Evolutionary conservation across 257 asterid genomes (phyloP).

Genomic region (Plantago ovata): DNA sequence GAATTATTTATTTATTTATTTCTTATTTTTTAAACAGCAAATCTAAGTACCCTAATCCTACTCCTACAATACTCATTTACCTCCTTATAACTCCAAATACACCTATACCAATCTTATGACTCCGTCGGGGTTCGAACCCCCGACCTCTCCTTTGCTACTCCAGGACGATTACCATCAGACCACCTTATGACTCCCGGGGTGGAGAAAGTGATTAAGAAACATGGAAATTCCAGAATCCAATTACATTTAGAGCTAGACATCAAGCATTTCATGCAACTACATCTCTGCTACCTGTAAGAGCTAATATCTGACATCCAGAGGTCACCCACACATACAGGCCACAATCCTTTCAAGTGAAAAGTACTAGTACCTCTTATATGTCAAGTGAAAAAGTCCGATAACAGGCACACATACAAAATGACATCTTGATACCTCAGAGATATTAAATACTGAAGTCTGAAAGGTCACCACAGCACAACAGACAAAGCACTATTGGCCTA

Average conservation of each 20-base stretch:
- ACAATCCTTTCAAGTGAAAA: not conserved
- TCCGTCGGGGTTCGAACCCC: too few relatives aligned
- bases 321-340: not conserved
- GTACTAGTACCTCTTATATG: not conserved
- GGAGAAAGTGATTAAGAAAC: not conserved
- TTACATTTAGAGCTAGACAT: not conserved
- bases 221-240: not conserved
- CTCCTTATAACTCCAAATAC: too few relatives aligned
- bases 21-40: too few relatives aligned
- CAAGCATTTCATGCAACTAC: not conserved
- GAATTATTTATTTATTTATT: too few relatives aligned
- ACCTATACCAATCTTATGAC: too few relatives aligned
- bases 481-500: not conserved
- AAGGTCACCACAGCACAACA: not conserved
- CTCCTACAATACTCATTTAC: too few relatives aligned
- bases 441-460: not conserved
- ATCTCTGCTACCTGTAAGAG: not conserved
- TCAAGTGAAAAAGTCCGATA: not conserved
- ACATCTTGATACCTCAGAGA: not conserved
- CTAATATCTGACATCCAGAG: not conserved
- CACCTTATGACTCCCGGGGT: too few relatives aligned
- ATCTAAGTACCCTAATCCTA: too few relatives aligned
- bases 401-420: not conserved
- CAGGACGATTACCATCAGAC: too few relatives aligned
- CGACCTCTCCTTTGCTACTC: too few relatives aligned